Evolutionary conservation across 768 basidiomycete species (phyloP).

Genomic region (Scleroderma bovista): DNA sequence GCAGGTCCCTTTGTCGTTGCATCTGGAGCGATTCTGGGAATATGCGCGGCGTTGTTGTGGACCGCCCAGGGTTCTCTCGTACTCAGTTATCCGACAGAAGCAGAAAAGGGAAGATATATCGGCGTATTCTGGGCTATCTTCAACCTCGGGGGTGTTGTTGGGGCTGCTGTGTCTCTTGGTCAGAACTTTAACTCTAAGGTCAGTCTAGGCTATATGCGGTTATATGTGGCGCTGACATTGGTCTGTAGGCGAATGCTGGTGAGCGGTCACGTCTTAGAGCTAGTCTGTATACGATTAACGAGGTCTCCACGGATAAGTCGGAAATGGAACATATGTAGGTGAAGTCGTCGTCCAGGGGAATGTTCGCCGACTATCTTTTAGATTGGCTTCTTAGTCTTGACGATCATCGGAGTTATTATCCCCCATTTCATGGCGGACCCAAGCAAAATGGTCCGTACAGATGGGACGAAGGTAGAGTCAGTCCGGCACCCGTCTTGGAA

Average conservation of each 20-base stretch:
- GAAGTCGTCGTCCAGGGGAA: not conserved
- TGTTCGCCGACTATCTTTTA: conserved; percentile 22
- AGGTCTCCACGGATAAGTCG: conserved; percentile 34
- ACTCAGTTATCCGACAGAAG: conserved; percentile 78
- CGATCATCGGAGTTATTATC: conserved; percentile 59
- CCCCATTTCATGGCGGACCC: conserved; percentile 72
- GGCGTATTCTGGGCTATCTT: conserved; percentile 83
- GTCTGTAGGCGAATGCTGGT: conserved; percentile 28
- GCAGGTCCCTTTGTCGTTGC: conserved; percentile 62
- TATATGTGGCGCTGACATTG: not conserved
- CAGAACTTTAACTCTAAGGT: conserved; percentile 63
- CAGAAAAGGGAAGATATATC: conserved; percentile 72
- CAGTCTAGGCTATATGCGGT: conserved; percentile 12
- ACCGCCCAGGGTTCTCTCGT: conserved; percentile 83
- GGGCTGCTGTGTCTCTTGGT: conserved; percentile 68
- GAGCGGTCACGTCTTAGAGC: conserved; percentile 1
- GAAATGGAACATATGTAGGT: conserved; percentile 71
- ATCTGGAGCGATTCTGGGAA: conserved; percentile 66
- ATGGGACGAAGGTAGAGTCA: conserved; percentile 62
- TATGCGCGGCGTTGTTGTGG: conserved; percentile 73
- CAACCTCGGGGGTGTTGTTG: conserved; percentile 76
- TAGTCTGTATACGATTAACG: no score
- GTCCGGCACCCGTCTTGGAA: conserved; percentile 74
- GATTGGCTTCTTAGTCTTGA: conserved; percentile 74
- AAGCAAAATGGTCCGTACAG: conserved; percentile 63